These are phyloP conservation scores for Daedalea quercina DNA, from an alignment of 768 basidiomycete genomes.

Conservation along the genomic window DNA sequence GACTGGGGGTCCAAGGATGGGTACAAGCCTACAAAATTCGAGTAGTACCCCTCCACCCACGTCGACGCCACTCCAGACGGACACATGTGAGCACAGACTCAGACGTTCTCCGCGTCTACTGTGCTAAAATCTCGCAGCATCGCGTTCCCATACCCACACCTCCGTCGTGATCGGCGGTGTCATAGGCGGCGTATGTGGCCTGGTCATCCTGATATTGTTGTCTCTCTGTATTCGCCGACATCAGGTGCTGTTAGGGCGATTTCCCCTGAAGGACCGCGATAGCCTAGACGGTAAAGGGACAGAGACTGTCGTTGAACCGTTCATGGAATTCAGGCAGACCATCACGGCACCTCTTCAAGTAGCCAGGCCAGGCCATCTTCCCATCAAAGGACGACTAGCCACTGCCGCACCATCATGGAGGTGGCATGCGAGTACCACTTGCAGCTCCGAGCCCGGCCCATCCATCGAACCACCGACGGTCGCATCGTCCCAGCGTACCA, in stretches of 20 bases:
- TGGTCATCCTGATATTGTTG: not conserved
- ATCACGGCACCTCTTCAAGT: not conserved
- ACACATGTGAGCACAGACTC: no score
- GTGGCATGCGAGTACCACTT: not conserved
- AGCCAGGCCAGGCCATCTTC: not conserved
- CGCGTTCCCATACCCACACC: not conserved
- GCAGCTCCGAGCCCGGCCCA: not conserved
- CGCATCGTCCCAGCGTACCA: not conserved
- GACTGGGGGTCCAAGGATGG: no score
- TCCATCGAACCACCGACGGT: not conserved
- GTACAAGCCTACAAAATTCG: no score
- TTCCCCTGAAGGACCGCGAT: not conserved
- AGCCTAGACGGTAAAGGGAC: not conserved
- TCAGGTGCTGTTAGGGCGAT: not conserved
- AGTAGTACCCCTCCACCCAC: no score
- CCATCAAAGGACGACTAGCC: not conserved
- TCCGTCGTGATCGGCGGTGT: not conserved
- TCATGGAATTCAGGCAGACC: not conserved
- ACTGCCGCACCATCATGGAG: not conserved
- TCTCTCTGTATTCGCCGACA: not conserved
- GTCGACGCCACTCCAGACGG: no score
- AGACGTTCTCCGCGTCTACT: no score
- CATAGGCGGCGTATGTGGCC: not conserved
- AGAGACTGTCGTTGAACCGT: not conserved
- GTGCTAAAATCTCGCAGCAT: not conserved